These are phyloP conservation scores for Phlyctochytrium arcticum DNA, from an alignment of 192 early-diverging fungal genomes.

Conservation along the genomic window DNA sequence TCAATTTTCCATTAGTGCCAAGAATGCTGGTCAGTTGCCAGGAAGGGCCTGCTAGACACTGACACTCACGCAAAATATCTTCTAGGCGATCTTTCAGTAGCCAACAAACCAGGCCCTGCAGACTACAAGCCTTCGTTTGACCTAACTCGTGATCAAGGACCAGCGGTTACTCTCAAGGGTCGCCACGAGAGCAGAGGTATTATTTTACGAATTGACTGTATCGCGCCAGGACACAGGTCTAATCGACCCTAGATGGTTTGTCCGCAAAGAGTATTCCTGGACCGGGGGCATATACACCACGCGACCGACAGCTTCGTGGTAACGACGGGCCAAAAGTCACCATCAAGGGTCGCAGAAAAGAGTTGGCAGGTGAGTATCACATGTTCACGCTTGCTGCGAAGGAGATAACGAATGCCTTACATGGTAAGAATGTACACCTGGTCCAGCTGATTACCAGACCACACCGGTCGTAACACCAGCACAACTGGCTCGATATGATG, in stretches of 20 bases:
- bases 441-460: constrained; percentile 48
- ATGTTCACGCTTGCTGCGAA: too few species aligned
- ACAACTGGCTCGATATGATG: constrained; percentile 21
- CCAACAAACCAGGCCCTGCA: constrained; percentile 35
- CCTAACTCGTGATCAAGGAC: constrained; percentile 20
- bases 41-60: too few species aligned
- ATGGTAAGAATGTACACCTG: constrained; percentile 34
- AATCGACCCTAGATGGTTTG: too few species aligned
- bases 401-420: too few species aligned
- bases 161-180: constrained; percentile 32
- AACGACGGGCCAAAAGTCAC: constrained; percentile 45
- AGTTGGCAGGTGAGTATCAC: constrained; percentile 10
- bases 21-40: background rate
- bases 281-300: constrained; percentile 44
- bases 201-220: background rate
- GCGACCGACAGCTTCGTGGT: constrained; percentile 46
- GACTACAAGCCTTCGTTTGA: constrained; percentile 34
- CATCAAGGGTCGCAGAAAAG: constrained; percentile 35
- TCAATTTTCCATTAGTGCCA: constrained; percentile 34
- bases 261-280: constrained; percentile 36
- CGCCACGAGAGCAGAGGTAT: constrained; percentile 15
- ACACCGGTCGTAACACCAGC: constrained; percentile 20
- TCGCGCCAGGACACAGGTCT: background rate
- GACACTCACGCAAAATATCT: too few species aligned
- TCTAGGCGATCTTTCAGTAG: background rate